Evolutionary conservation across 345 rosid species (phyloP), one percentile per base, ranked within the genome.

Genomic region (Gossypium ekmanianum): DNA sequence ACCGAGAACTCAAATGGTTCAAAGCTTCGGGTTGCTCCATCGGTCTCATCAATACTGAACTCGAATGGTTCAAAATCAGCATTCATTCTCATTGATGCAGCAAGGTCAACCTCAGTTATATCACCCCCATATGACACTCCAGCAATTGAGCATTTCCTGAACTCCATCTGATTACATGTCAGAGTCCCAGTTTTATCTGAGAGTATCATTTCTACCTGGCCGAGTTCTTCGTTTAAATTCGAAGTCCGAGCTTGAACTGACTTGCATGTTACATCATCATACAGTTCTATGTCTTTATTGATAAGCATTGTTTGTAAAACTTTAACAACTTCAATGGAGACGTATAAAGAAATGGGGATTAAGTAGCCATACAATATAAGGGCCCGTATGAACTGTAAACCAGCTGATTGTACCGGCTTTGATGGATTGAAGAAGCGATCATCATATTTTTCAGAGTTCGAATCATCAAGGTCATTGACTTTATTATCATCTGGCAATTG

Each of bases 181-280:
- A 92, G 82, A 20, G 97, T 92, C 61, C 95, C 97, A 1, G 95
- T 92, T 84, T 92, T 92, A 75, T 90, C 97, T 2, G 97, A 87
- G 16, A 90, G 80, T 75, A 90, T 84, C 0, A 86, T 92, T 43
- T 90, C 88, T 22, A 92, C 94, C 80, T 87, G 97, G 58, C 97
- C 97, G 14, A 92, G 86, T 79, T 92, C 97, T 79, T 90, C 93
- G 66, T 90, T 92, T 61, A 90, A 78, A 70, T 92, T 92, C 5
- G 94, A 92, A 41, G 97, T 90, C 44, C 92, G 82, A 9, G 97
- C 94, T 71, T 76, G 78, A 58, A 86, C 92, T 0, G 94, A 84
- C 75, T 78, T 83, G 52, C 89, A 77, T n/a, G 84, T 83, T 47
- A 70, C 86, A 44, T 86, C 86, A 51, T 92, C 94, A n/a, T 86